A percentile compares a stretch with the other conserved stretches of the same genome.
These are phyloP conservation scores for Acer negundo DNA, from an alignment of 345 rosid genomes.

Conservation along the genomic window DNA sequence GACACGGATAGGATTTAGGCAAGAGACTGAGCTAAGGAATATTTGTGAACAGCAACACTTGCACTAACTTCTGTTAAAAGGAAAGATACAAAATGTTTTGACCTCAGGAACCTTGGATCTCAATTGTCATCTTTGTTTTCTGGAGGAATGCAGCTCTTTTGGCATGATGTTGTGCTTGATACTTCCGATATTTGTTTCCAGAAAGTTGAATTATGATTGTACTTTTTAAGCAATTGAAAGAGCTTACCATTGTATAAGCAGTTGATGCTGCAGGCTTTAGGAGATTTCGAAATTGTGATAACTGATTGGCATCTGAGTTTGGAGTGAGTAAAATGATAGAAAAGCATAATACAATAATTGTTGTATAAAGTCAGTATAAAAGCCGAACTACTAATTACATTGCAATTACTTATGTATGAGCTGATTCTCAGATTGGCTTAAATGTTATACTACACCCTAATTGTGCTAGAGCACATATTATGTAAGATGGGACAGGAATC, in stretches of 20 bases:
- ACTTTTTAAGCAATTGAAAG: not conserved
- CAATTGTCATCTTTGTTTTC: not conserved
- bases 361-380: too few species aligned
- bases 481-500: too few species aligned
- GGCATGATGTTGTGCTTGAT: not conserved
- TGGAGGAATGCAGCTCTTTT: not conserved
- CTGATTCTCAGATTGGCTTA: too few species aligned
- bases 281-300: not conserved
- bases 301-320: too few species aligned
- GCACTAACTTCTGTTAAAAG: not conserved
- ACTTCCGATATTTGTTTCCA: not conserved
- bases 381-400: too few species aligned
- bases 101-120: not conserved
- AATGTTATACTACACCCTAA: too few species aligned
- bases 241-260: not conserved
- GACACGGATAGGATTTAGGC: slow-evolving; percentile 10
- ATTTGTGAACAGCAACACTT: slow-evolving; percentile 2
- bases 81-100: not conserved
- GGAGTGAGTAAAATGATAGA: too few species aligned
- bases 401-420: too few species aligned
- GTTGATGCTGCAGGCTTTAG: not conserved
- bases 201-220: not conserved
- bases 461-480: too few species aligned
- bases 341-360: too few species aligned
- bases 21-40: not conserved